Percentiles rank a stretch among this genome's conserved stretches.
Conservation (phyloP, 2,329 filamentous ascomycete genomes). For the Capronia coronata region DNA sequence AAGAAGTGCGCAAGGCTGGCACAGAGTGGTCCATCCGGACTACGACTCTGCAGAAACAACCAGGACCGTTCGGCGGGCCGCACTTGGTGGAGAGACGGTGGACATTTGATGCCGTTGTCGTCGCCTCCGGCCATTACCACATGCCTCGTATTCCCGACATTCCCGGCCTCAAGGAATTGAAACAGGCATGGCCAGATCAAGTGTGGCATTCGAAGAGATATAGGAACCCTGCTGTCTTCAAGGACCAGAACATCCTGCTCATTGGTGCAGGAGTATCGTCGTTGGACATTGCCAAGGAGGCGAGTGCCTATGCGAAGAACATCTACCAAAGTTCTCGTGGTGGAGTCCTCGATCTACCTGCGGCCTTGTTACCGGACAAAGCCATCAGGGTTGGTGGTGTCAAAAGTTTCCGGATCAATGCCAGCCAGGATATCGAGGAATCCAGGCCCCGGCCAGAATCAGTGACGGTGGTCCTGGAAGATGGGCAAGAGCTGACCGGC, state of each 20-base stretch:
- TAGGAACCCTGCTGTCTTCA: conserved; percentile 41
- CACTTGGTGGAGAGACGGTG: conserved; percentile 22
- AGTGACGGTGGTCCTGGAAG: conserved; percentile 47
- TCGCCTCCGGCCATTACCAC: conserved; percentile 53
- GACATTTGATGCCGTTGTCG: conserved; percentile 47
- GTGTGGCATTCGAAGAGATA: conserved; percentile 50
- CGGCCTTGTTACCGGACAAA: conserved; percentile 48
- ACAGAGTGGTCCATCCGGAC: conserved; percentile 49
- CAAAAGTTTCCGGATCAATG: conserved; percentile 38
- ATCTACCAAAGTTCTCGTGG: conserved; percentile 54
- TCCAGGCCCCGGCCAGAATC: conserved; percentile 41
- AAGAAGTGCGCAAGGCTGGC: conserved; percentile 43
- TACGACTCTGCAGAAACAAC: conserved; percentile 36
- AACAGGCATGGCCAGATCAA: conserved; percentile 40
- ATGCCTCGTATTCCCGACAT: conserved; percentile 46
- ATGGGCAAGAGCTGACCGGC: conserved; percentile 47
- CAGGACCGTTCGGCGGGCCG: not conserved
- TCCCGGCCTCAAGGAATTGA: conserved; percentile 43
- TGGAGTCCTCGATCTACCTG: conserved; percentile 54
- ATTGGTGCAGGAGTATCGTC: conserved; percentile 53
- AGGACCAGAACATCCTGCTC: conserved; percentile 52
- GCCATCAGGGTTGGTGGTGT: conserved; percentile 50
- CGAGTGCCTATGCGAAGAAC: conserved; percentile 40
- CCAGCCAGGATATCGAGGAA: conserved; percentile 5
- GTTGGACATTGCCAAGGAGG: conserved; percentile 49